Evolutionary conservation across 2,329 filamentous ascomycete genomes (phyloP), one percentile per base, ranked within the genome.

Genomic region (Diaporthe caulivora): DNA sequence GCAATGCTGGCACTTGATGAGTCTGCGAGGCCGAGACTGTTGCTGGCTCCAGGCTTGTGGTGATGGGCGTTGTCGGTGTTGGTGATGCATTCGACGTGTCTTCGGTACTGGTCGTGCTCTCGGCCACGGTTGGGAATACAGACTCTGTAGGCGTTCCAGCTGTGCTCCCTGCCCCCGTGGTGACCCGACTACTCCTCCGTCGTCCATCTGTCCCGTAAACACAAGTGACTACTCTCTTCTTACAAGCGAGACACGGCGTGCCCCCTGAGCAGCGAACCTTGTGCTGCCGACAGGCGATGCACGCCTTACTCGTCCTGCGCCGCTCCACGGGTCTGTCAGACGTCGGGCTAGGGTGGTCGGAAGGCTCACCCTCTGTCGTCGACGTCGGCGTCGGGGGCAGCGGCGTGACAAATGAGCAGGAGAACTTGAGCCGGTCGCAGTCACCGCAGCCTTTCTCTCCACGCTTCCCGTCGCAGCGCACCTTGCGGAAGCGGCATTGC

Each of bases 401-500:
- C 69, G 75, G 74, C 15, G 68, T 51, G 9, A 37, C 31, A n/a
- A 73, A 62, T 55, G 74, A 75, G 24, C 74, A 75, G 58, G 65
- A 54, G 24, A 74, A 74, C 42, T 74, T 75, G 17, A 74, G 62
- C 47, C 74, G 57, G 21, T 74, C 72, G 49, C 74, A 75, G 62
- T 74, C 72, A 15, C 71, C 74, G 21, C 74, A 74, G 18, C 71
- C 74, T 31, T 74, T 74, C 0, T 73, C 71, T 55, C 67, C 71
- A 17, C 31, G 71, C 3, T 42, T 40, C 1, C 73, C 73, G 44
- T 75, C 73, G 15, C 73, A 75, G 18, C 71, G 70, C 1, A 75
- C 74, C 18, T 75, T 75, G 49, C 74, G 72, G 10, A 74, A 74
- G 5, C 74, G 49, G 57, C 74, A 75, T 15, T 75, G 74, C 60